Conservation (phyloP, 2,329 filamentous ascomycete genomes). For the Monilinia fructicola region DNA sequence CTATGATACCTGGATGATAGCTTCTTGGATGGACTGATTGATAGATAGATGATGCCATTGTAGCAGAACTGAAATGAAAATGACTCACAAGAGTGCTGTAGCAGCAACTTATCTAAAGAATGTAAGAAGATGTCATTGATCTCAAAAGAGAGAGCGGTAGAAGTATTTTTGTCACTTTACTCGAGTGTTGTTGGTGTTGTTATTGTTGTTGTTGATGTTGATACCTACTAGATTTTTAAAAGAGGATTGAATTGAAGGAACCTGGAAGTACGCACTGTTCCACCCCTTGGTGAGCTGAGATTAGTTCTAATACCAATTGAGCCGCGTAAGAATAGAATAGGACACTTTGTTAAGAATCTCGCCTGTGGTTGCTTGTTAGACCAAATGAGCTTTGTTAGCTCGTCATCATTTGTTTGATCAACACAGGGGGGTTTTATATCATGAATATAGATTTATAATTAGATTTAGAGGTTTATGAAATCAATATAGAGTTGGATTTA, state of each 20-base stretch:
- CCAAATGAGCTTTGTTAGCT: background rate
- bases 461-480: too few species aligned
- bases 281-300: conserved; percentile 8
- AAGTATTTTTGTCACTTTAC: background rate
- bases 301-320: background rate
- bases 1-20: background rate
- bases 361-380: background rate
- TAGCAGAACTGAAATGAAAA: background rate
- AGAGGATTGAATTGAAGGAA: conserved; percentile 10
- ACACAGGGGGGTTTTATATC: too few species aligned
- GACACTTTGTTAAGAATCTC: conserved; percentile 26
- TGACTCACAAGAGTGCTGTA: conserved; percentile 22
- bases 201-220: too few species aligned
- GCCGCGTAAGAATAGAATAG: conserved; percentile 20
- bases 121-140: conserved; percentile 23
- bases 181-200: background rate
- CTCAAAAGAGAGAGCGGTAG: conserved; percentile 10
- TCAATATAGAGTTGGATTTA: too few species aligned
- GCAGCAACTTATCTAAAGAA: conserved; percentile 19
- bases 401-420: too few species aligned
- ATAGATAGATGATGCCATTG: too few species aligned
- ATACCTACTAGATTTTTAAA: background rate
- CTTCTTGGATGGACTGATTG: background rate
- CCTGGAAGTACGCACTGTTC: too few species aligned
- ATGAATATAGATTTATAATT: too few species aligned